Evolutionary conservation across 129 eudicot genomes (phyloP).

Genomic region (Silybum marianum): DNA sequence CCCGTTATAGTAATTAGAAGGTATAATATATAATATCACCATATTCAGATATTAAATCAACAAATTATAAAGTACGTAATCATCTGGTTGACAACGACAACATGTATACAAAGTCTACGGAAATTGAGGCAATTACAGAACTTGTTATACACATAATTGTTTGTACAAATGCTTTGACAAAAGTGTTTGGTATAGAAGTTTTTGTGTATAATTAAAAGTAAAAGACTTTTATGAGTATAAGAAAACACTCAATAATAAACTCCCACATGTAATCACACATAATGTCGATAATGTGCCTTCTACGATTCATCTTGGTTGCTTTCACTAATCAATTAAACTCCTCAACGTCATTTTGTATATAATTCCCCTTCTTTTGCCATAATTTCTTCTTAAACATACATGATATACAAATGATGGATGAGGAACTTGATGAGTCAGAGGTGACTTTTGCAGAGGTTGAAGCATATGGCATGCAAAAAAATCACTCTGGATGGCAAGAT

Average conservation of each 20-base stretch:
- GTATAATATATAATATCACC: background rate
- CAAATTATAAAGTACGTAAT: too few species aligned
- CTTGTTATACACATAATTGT: constrained; percentile 5
- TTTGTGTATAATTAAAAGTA: constrained; percentile 16
- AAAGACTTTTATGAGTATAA: constrained; percentile 32
- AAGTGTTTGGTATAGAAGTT: constrained; percentile 12
- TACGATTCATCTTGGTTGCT: constrained; percentile 36
- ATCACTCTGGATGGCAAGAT: background rate
- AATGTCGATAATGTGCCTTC: constrained; percentile 26
- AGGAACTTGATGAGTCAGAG: constrained; percentile 45
- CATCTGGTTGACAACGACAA: background rate
- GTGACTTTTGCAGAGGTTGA: constrained; percentile 32
- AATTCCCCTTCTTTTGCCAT: constrained; percentile 8
- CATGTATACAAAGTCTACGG: background rate
- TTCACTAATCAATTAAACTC: constrained; percentile 23
- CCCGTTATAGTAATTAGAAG: background rate
- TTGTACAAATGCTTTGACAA: constrained; percentile 12
- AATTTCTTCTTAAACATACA: background rate
- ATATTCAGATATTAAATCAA: background rate
- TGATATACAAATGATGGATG: constrained; percentile 14
- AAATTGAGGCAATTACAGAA: background rate
- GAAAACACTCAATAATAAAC: constrained; percentile 21
- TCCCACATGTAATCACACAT: constrained; percentile 31
- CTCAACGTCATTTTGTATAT: constrained; percentile 12
- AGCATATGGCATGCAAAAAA: background rate